These are phyloP conservation scores for Stevia rebaudiana DNA, from an alignment of 140 eudicot species.

Conservation along the genomic window DNA sequence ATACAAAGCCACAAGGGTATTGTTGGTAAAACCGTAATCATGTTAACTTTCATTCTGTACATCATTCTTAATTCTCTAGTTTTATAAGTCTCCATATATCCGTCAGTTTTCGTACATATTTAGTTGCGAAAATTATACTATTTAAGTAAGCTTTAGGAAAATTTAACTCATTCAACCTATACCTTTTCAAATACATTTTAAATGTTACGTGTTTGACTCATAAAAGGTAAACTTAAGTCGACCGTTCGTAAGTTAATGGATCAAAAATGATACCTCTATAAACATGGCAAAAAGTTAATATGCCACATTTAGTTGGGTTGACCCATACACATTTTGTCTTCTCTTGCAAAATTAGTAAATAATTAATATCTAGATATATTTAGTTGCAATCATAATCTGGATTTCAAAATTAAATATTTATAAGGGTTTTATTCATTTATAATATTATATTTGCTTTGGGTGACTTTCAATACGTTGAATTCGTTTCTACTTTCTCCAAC, in stretches of 20 bases:
- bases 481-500: not conserved
- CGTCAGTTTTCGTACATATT: not conserved
- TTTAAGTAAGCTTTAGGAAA: not conserved
- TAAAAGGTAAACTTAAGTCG: not conserved
- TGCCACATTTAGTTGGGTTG: not conserved
- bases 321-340: not conserved
- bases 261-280: not conserved
- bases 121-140: not conserved
- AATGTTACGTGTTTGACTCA: not conserved
- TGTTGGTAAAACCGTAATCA: conserved; percentile 4
- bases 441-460: not conserved
- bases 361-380: not conserved
- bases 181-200: not conserved
- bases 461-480: not conserved
- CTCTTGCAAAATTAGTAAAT: not conserved
- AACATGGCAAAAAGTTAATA: not conserved
- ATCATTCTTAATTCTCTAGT: not conserved
- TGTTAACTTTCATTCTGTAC: not conserved
- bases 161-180: not conserved
- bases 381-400: not conserved
- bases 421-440: not conserved
- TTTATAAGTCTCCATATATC: not conserved
- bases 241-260: not conserved
- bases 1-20: not conserved
- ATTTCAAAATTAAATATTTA: not conserved